Conservation (phyloP, 345 rosid genomes). For the Cochlearia excelsa region DNA sequence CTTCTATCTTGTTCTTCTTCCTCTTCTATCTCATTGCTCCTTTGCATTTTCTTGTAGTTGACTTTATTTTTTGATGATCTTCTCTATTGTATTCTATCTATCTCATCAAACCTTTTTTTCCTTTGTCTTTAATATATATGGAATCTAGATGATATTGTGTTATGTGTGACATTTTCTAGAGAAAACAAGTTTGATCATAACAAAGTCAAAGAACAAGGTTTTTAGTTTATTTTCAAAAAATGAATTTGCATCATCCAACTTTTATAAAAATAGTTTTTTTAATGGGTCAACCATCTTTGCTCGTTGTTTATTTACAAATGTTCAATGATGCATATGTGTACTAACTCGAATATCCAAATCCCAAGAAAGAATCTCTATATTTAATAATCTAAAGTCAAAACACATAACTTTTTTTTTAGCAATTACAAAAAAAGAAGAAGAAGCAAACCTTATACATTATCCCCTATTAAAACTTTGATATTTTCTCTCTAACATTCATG, state of each 20-base stretch:
- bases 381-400: constrained; percentile 30
- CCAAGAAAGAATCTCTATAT: constrained; percentile 11
- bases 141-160: constrained; percentile 10
- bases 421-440: neutral
- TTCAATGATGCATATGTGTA: constrained; percentile 13
- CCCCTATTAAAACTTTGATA: constrained; percentile 10
- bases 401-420: constrained; percentile 18
- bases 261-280: constrained; percentile 5
- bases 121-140: constrained; percentile 7
- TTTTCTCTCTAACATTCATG: constrained; percentile 11
- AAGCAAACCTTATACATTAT: constrained; percentile 12
- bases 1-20: constrained; percentile 29
- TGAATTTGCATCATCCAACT: neutral
- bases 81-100: constrained; percentile 13
- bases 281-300: constrained; percentile 26
- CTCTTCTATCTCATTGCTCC: constrained; percentile 39
- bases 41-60: constrained; percentile 30
- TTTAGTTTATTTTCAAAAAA: no score
- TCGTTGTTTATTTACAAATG: constrained; percentile 21
- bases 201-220: no score
- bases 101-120: neutral
- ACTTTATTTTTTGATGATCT: constrained; percentile 17
- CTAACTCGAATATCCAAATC: constrained; percentile 33
- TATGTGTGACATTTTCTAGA: constrained; percentile 21
- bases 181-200: neutral